Evolutionary conservation across 768 basidiomycete genomes (phyloP), one percentile per base, ranked within the genome.

Genomic region (Rhizopogon sp.): DNA sequence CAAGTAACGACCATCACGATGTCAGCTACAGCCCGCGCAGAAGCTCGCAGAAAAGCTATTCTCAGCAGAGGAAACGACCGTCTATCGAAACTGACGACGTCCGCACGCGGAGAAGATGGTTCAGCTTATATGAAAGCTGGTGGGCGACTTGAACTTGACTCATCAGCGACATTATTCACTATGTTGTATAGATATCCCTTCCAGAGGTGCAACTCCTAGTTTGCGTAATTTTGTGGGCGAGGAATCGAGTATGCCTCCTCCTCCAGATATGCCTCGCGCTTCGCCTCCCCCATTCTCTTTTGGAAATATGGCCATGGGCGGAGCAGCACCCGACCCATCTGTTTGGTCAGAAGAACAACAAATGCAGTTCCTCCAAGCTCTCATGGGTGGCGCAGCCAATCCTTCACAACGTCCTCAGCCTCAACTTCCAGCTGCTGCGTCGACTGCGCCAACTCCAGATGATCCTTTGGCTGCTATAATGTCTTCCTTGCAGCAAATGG

Each of bases 41-140:
- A 89, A 70, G 90, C 90, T 9, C 79, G 90, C 43, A 74, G 83
- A 63, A 86, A 80, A 70, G 90, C 90, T 37, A 91, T 93, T 55
- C 79, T 91, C 20, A 76, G 76, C 58, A 77, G 88, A 52, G 84
- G 87, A 13, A 75, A 74, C 29, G 88, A 90, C 74, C 81, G 90
- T 52, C 82, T 93, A 42, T 84, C 87, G 31, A 90, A 84, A 63
- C 79, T 93, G 43, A 90, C 90, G 4, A 86, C 85, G 3, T 85
- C 85, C 3, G 80, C 87, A 37, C 80, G 90, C 20, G 82, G 83
- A 40, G 87, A 88, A 49, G 87, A 90, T 54, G 81, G 77, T 8
- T 73, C 82, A 4, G 74, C 75, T 10, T 84, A 79, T 62, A 66
- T 78, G 51, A 78, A 77, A 60, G 73, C 80, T 53, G 79, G 84